These are phyloP conservation scores for Chytridium lagenaria DNA, from an alignment of 371 early-diverging fungal genomes.

Conservation along the genomic window DNA sequence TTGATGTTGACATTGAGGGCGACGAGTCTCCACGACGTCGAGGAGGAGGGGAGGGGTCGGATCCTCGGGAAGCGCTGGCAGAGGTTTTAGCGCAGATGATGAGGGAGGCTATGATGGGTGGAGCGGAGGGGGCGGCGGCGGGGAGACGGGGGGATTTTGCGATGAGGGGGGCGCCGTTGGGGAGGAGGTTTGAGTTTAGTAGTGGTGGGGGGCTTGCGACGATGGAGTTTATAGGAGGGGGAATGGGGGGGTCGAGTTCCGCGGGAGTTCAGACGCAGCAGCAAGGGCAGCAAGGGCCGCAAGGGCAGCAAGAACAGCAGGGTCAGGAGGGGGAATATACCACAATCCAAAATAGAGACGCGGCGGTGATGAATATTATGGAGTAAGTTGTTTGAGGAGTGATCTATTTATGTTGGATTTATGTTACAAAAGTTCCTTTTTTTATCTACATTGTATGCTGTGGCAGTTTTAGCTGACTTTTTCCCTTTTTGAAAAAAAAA, in stretches of 20 bases:
- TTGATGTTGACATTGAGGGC: slow-evolving; percentile 2
- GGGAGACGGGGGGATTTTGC: not conserved
- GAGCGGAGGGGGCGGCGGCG: not conserved
- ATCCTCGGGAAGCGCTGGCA: slow-evolving; percentile 19
- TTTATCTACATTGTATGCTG: not conserved
- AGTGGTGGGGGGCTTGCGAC: not conserved
- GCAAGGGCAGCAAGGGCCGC: not conserved
- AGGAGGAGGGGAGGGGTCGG: slow-evolving; percentile 7
- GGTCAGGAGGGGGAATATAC: too few species aligned
- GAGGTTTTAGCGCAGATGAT: not conserved
- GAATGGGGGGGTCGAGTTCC: not conserved
- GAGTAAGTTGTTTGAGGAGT: not conserved
- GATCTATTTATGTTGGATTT: not conserved
- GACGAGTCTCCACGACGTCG: slow-evolving; percentile 13
- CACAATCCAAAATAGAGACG: not conserved
- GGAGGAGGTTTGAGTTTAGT: not conserved
- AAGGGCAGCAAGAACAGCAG: not conserved
- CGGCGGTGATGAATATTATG: not conserved
- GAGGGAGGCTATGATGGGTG: slow-evolving; percentile 7
- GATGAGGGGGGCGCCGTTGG: not conserved
- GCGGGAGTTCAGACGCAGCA: not conserved
- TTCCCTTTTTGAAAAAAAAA: slow-evolving; percentile 4
- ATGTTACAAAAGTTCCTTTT: too few species aligned
- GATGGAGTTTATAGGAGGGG: not conserved
- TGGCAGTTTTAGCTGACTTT: not conserved